Evolutionary conservation across 83 land plant genomes (phyloP), one percentile per base, ranked within the genome.

Genomic region (Picea abies): DNA sequence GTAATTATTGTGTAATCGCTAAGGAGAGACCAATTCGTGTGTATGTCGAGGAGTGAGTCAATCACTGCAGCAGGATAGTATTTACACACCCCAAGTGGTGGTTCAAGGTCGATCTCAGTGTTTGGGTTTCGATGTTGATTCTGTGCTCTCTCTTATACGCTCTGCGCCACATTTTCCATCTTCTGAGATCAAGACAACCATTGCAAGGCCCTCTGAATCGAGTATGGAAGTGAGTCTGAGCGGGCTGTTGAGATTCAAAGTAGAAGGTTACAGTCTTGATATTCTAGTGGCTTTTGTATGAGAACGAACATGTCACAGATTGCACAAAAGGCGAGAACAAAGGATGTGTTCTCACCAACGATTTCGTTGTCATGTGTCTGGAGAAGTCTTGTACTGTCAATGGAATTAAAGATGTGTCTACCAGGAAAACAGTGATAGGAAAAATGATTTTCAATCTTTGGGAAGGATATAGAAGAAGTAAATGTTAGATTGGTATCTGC

Each of bases 311-410:
- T 71, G 93, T 95, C 61, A 97, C 96, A 7, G 91, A 92, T 64
- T 89, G 91, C 82, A 39, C 78, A 8, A 88, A 79, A 64, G 88
- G 35, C 35, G 35, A 35, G 35, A 35, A 35, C 35, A 35, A 35
- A 35, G 35, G 35, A 35, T 2, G 35, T 0, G 89, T 93, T 20
- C 87, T 97, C n/a, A 67, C 92, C 44, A 93, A 95, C 83, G 98
- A 97, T 82, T 93, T 81, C 83, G 93, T 95, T 29, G 99, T 97
- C n/a, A 80, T 94, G 62, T 87, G 87, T 69, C 85, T 97, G 23
- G 98, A 93, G 81, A 97, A 95, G 87, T 90, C 92, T 14, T 88
- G 91, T 79, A 63, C 88, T 49, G 83, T 93, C 66, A 35, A 35
- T 35, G 35, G 35, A 35, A 35, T 35, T 35, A 88, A 90, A 49